Evolutionary conservation across 192 early-diverging fungal genomes (phyloP).

Genomic region (Coemansia sp.): DNA sequence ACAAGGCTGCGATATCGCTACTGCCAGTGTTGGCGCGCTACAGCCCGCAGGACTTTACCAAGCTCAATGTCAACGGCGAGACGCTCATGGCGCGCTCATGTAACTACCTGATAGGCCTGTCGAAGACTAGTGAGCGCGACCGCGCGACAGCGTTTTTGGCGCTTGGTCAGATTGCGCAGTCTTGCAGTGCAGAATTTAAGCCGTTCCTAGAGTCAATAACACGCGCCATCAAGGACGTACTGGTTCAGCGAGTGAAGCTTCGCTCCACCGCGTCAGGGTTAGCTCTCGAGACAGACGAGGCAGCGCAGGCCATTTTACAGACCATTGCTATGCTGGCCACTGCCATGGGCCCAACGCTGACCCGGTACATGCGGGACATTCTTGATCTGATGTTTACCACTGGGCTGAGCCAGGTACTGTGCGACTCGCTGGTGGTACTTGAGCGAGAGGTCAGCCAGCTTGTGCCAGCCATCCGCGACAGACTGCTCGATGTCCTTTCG

Average conservation of each 20-base stretch:
- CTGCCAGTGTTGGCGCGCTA: slow-evolving; percentile 83
- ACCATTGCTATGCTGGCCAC: slow-evolving; percentile 88
- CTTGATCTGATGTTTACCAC: slow-evolving; percentile 89
- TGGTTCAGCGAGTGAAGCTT: slow-evolving; percentile 51
- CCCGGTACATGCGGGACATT: slow-evolving; percentile 80
- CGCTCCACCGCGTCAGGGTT: slow-evolving; percentile 23
- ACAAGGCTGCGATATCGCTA: slow-evolving; percentile 76
- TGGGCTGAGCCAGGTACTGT: slow-evolving; percentile 80
- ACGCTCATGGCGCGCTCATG: slow-evolving; percentile 72
- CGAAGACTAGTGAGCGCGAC: slow-evolving; percentile 62
- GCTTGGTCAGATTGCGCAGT: slow-evolving; percentile 82
- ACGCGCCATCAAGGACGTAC: slow-evolving; percentile 69
- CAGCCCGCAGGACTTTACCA: slow-evolving; percentile 65
- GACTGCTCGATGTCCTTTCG: slow-evolving; percentile 81
- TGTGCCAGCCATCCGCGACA: slow-evolving; percentile 78
- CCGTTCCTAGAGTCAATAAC: slow-evolving; percentile 78
- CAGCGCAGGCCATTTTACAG: slow-evolving; percentile 67
- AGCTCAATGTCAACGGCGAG: slow-evolving; percentile 40
- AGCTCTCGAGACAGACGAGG: slow-evolving; percentile 46
- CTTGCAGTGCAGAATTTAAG: slow-evolving; percentile 74
- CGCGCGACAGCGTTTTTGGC: slow-evolving; percentile 71
- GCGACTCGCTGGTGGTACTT: slow-evolving; percentile 75
- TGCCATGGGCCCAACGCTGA: slow-evolving; percentile 83
- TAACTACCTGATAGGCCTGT: slow-evolving; percentile 69
- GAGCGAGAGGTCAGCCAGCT: slow-evolving; percentile 79